These are phyloP conservation scores for Prunus salicina DNA, from an alignment of 306 rosid species.

Conservation along the genomic window DNA sequence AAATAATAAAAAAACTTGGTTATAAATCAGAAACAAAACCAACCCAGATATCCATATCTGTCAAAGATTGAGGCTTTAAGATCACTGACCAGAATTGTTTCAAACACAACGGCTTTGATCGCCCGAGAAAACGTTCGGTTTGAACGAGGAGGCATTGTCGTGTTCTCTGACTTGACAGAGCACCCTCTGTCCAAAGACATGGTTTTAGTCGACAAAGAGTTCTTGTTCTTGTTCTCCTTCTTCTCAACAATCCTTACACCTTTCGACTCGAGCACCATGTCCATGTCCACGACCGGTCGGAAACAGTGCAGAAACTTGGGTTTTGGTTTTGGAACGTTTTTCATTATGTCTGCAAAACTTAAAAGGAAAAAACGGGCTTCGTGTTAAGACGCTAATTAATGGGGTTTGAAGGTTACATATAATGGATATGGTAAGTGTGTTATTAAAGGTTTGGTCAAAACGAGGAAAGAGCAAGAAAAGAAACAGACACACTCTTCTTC, in stretches of 20 bases:
- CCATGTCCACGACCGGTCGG: conserved; percentile 57
- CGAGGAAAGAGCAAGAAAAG: conserved; percentile 5
- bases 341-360: conserved; percentile 25
- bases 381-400: not conserved
- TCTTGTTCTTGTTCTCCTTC: not conserved
- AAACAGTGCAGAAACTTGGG: conserved; percentile 62
- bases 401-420: conserved; percentile 13
- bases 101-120: conserved; percentile 47
- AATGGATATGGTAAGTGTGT: not conserved
- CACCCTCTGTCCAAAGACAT: conserved; percentile 19
- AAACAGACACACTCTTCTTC: conserved; percentile 2
- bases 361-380: not conserved
- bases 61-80: not conserved
- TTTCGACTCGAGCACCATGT: conserved; percentile 36
- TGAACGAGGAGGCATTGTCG: conserved; percentile 25
- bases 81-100: conserved; percentile 48
- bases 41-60: not conserved
- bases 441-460: conserved; percentile 4
- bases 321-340: conserved; percentile 35
- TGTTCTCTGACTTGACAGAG: conserved; percentile 6
- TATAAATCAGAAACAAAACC: not conserved
- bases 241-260: not conserved
- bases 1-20: not conserved
- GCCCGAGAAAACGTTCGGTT: conserved; percentile 40
- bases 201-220: conserved; percentile 13